Evolutionary conservation across 768 basidiomycete genomes (phyloP), one percentile per base, ranked within the genome.

Genomic region (Leccinum uliginosum): DNA sequence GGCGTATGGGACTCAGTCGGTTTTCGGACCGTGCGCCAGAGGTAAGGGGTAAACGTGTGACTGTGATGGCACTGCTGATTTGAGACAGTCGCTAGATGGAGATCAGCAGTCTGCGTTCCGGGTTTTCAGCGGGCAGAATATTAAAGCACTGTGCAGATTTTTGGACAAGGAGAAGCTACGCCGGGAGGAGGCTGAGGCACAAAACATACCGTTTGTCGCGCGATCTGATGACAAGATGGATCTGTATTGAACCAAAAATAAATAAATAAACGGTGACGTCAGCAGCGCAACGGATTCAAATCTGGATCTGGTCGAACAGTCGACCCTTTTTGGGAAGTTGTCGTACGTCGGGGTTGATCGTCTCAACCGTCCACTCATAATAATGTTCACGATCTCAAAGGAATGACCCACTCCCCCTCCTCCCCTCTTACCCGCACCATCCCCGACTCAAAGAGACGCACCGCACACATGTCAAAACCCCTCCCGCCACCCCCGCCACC

Each of bases 11-110:
- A 7, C 71, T 92, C 14, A 78, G 85, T 51, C 78, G 84, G 55
- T 96, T 93, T 72, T 92, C 93, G 60, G 84, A 93, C 51, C 66
- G 74, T 11, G 79, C 85, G 30, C 92, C 91, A 29, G 68, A 69
- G 58, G 85, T 87, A 69, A 61, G 85, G 74, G 11, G 27, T 1
- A 0, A 1, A 12, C 29, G 32, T 43, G 44, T 1, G 19, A n/a
- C 7, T 6, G n/a, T n/a, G 24, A 32, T 19, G 38, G 40, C 19
- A 51, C 53, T 62, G 58, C 54, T 62, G 58, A 65, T 10, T 21
- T 14, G 24, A 34, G 50, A 34, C 67, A 93, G 91, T 77, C 80
- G 30, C 80, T 82, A 68, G 84, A 86, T 62, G 74, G 76, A 21
- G 82, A 83, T 67, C 89, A 92, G 65, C 77, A 79, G 62, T 78